Evolutionary conservation across 2,329 filamentous ascomycete species (phyloP), one percentile per base, ranked within the genome.

Genomic region (Aspergillus spinulosporus): DNA sequence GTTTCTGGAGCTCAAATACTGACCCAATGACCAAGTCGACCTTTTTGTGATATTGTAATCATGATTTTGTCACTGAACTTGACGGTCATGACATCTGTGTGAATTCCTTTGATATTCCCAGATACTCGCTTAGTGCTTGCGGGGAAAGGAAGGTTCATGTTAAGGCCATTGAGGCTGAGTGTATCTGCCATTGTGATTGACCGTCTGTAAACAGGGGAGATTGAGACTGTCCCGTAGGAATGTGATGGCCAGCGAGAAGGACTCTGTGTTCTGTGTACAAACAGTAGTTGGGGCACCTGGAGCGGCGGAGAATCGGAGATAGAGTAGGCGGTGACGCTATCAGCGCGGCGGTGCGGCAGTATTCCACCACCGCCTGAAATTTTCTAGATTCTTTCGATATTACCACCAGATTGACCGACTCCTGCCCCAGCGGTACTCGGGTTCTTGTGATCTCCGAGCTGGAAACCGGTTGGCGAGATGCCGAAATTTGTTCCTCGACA

Each of bases 11-110:
- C 21, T 11, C 6, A 8, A 26, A 36, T 11, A 70, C 77, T 52
- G 79, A 97, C 92, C 94, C 94, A 99, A 80, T 97, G 94, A 15
- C 90, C 89, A 46, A 97, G 77, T 57, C 88, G 84, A 5, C 92
- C 93, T 59, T 88, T 84, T 76, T 97, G 94, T 0, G 89, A 90
- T 58, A 97, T 82, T 1, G 92, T 97, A 60, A 99, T 79, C 65
- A 99, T 77, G 66, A 99, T 91, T 74, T 91, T 96, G 81, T 97
- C 94, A 6, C 87, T 82, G 74, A 97, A 97, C 65, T 81, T 84
- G 52, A 92, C 79, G 8, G 82, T 82, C 39, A 85, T 86, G 34
- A 90, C 87, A 62, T 91, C 85, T 1, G 94, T 97, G 36, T 81
- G 73, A 15, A 87, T 73, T 31, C 85, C 86, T 60, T 87, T 84